A percentile compares a stretch with the other conserved stretches of the same genome.
Conservation (phyloP, 768 basidiomycete genomes). For the Leccinum subgranulosum region DNA sequence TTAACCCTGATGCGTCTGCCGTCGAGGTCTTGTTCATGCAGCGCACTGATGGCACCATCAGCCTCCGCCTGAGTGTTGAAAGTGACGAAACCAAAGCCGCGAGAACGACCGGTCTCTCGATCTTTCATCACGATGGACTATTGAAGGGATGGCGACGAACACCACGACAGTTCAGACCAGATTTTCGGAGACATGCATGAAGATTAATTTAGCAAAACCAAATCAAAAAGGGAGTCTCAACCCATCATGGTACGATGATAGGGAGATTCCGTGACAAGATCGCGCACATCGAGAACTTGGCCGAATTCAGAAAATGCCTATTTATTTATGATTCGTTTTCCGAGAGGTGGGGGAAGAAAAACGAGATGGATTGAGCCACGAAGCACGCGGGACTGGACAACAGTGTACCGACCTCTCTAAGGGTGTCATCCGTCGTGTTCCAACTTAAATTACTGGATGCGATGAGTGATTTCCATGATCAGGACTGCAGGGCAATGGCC, state of each 20-base stretch:
- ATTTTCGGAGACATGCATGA: conserved; percentile 19
- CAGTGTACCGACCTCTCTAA: conserved; percentile 22
- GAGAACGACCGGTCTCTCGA: conserved; percentile 55
- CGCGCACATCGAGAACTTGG: conserved; percentile 49
- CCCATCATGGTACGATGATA: conserved; percentile 32
- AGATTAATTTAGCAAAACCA: conserved; percentile 27
- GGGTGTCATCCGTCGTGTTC: conserved; percentile 28
- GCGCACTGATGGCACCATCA: conserved; percentile 39
- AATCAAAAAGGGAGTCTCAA: conserved; percentile 21
- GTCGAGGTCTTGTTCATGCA: conserved; percentile 54
- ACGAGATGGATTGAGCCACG: conserved; percentile 7
- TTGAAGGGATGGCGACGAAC: conserved; percentile 5
- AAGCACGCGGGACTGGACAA: neutral
- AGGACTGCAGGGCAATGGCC: neutral
- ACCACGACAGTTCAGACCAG: conserved; percentile 4
- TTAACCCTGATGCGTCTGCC: conserved; percentile 55
- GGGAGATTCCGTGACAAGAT: conserved; percentile 29
- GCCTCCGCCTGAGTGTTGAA: conserved; percentile 34
- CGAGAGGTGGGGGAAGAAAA: conserved; percentile 2
- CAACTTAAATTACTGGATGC: conserved; percentile 32
- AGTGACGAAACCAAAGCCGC: conserved; percentile 58
- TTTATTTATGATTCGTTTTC: conserved; percentile 1
- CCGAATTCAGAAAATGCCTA: conserved; percentile 46
- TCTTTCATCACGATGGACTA: conserved; percentile 42
- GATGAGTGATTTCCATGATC: neutral